These are phyloP conservation scores for Dactylellina sp. DNA, from an alignment of 2,329 filamentous ascomycete genomes.

Conservation along the genomic window DNA sequence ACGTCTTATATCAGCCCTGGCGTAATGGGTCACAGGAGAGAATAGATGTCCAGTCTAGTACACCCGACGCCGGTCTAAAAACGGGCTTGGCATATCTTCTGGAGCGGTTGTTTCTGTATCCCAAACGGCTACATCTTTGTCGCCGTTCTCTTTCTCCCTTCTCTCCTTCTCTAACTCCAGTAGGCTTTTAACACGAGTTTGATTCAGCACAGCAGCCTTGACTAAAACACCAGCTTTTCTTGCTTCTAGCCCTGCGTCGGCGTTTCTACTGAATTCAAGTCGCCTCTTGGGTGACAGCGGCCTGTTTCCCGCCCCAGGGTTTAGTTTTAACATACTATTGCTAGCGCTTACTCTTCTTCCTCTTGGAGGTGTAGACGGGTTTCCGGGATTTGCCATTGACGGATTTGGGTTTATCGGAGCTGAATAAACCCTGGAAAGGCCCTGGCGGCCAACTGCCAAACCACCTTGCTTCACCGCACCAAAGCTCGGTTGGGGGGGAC, in stretches of 20 bases:
- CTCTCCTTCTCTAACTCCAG: constrained; percentile 30
- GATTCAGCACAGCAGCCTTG: constrained; percentile 26
- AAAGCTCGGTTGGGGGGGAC: constrained; percentile 27
- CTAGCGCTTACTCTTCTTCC: constrained; percentile 34
- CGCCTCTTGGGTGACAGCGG: constrained; percentile 43
- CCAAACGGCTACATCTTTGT: constrained; percentile 36
- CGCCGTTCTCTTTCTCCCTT: constrained; percentile 35
- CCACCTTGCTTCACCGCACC: constrained; percentile 23
- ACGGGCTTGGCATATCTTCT: constrained; percentile 49
- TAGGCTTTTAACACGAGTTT: constrained; percentile 29
- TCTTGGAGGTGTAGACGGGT: constrained; percentile 48
- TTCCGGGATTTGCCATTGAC: constrained; percentile 25
- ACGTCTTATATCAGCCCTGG: background rate
- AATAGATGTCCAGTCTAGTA: background rate
- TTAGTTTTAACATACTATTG: constrained; percentile 34
- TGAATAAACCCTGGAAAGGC: constrained; percentile 38
- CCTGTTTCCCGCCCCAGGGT: constrained; percentile 46
- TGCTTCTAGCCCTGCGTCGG: constrained; percentile 9
- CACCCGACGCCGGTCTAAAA: background rate
- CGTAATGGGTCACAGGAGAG: no score
- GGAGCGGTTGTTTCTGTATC: constrained; percentile 14
- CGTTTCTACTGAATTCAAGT: constrained; percentile 14
- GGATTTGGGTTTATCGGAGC: constrained; percentile 47
- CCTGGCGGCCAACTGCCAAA: constrained; percentile 20
- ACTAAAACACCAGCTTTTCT: constrained; percentile 24